Base-by-base conservation (phyloP, 345 rosid species). In the Pistacia atlantica region DNA sequence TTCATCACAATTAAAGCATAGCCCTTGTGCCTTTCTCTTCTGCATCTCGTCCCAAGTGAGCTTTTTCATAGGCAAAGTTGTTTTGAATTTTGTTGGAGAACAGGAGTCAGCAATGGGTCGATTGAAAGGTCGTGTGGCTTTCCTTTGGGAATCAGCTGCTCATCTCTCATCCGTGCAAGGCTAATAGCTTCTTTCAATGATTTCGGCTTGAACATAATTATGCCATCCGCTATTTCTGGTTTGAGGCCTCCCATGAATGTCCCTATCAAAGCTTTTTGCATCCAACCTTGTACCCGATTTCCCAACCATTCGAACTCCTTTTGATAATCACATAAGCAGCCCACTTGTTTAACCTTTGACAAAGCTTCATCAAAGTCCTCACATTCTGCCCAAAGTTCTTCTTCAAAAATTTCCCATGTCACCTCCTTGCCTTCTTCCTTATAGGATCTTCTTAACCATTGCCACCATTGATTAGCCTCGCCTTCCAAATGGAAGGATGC, bases 71-170 rank as follows among this genome's bases (percentile, higher is more conserved):
- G 28, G 2, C 2, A 14, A 4, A 4, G 45, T 2, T 4, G 4
- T 5, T 9, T 56, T 16, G 17, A 55, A 14, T 17, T 56, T 56
- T 51, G 13, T 2, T 58, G 1, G 11, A 1, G 2, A 20, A 22
- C 0, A 2, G 0, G 14, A 59, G 33, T 58, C 3, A 58, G 0
- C 12, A 5, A n/a, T 58, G 0, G 0, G 1, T 5, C 13, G 11
- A n/a, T 58, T n/a, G 12, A n/a, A 5, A n/a, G 5, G 4, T 2
- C 12, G 4, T n/a, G 33, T 58, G 33, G 4, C 31, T 58, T 58
- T 58, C 31, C 33, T n/a, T n/a, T 58, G 4, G 31, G 33, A 20
- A n/a, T 58, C 4, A 20, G 1, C 13, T 58, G 5, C 31, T 59
- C 13, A 22, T 25, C 33, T 1, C 16, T 20, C 7, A 20, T 22